Conservation (phyloP, 2,329 filamentous ascomycete species). For the Verticillium nubilum region DNA sequence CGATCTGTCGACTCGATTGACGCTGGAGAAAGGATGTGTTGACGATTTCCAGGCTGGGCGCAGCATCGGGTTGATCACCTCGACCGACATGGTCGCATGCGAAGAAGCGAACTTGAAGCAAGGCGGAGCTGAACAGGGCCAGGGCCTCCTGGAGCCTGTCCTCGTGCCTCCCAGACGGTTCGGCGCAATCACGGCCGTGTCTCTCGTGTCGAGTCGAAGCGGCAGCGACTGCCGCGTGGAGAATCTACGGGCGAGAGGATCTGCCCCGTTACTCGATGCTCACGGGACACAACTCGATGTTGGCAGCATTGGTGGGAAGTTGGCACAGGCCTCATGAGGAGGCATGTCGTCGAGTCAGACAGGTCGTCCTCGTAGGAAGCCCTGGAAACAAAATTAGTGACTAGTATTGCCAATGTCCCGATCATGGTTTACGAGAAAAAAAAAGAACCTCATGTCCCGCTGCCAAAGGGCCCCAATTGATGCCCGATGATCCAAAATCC, state of each 20-base stretch:
- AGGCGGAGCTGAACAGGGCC: background rate
- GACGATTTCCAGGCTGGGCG: background rate
- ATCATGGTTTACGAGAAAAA: background rate
- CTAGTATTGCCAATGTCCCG: background rate
- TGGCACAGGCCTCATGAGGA: background rate
- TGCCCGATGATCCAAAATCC: background rate
- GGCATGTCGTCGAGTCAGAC: background rate
- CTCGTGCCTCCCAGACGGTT: background rate
- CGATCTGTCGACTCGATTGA: background rate
- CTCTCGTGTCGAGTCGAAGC: background rate
- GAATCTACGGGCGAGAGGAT: background rate
- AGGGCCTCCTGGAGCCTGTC: background rate
- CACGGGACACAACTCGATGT: background rate
- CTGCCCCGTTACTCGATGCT: background rate
- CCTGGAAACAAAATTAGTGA: background rate
- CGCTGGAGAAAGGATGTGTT: background rate
- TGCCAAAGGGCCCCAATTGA: background rate
- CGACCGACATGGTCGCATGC: background rate
- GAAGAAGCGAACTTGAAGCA: background rate
- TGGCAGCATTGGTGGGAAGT: background rate
- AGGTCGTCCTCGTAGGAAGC: background rate
- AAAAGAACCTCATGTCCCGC: background rate
- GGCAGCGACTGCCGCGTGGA: background rate
- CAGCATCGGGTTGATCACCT: background rate
- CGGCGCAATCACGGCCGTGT: background rate